phyloP scores from a whole-genome alignment of 306 rosid species.

The Trifolium subterraneum region DNA sequence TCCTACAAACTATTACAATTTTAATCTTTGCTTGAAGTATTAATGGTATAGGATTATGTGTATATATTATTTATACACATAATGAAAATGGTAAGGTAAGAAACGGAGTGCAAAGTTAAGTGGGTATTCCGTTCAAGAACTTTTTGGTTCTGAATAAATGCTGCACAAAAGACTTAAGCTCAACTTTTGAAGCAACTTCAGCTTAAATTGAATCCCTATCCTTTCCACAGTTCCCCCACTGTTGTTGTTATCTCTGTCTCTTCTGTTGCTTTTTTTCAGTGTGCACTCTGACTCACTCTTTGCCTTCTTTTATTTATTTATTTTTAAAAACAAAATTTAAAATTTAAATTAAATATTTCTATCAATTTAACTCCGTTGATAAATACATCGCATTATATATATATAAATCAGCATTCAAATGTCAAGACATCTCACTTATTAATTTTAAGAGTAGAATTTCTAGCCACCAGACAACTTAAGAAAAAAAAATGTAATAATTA shows the following conservation, averaged over 20 bases:
- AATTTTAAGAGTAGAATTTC: too few species aligned
- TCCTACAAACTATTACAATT: too few species aligned
- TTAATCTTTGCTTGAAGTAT: too few species aligned
- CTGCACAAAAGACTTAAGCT: slow-evolving; percentile 14
- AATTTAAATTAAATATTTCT: too few species aligned
- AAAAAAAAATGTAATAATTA: too few species aligned
- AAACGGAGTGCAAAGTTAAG: slow-evolving; percentile 30
- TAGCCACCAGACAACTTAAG: too few species aligned
- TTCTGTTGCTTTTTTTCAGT: slow-evolving; percentile 33
- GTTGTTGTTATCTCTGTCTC: slow-evolving; percentile 13
- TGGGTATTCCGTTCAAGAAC: slow-evolving; percentile 42
- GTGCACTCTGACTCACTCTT: slow-evolving; percentile 52
- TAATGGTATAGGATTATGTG: too few species aligned
- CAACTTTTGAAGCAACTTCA: slow-evolving; percentile 45
- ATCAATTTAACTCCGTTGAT: too few species aligned
- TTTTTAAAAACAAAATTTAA: not conserved
- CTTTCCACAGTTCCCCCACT: not conserved
- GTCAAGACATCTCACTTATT: too few species aligned
- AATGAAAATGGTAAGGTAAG: not conserved
- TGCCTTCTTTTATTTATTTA: not conserved
- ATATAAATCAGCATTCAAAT: too few species aligned
- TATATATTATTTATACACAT: too few species aligned
- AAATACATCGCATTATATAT: too few species aligned
- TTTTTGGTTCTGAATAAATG: slow-evolving; percentile 23
- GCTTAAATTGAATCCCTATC: slow-evolving; percentile 26